Percentiles rank a stretch among this genome's conserved stretches.
phyloP scores from a whole-genome alignment of 306 rosid genomes.

The Cucurbita moschata region DNA sequence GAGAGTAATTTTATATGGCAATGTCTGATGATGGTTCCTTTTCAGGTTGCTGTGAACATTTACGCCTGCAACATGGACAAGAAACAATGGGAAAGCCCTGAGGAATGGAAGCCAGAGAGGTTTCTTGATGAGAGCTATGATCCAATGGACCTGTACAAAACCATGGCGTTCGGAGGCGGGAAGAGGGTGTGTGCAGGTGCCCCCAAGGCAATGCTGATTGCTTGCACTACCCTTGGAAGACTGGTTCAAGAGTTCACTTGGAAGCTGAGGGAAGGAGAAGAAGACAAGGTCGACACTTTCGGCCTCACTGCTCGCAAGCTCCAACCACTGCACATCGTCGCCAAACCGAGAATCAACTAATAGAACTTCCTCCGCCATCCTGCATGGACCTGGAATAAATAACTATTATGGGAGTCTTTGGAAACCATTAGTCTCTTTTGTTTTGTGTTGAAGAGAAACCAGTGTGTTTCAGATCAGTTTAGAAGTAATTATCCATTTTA shows the following conservation, averaged over 20 bases:
- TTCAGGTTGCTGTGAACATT: constrained; percentile 76
- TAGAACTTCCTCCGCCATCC: not conserved
- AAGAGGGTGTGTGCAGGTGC: constrained; percentile 86
- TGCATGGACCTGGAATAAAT: not conserved
- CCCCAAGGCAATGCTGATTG: constrained; percentile 59
- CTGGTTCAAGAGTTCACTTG: constrained; percentile 72
- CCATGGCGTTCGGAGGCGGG: constrained; percentile 96
- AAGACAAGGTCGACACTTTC: constrained; percentile 57
- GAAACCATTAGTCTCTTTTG: not conserved
- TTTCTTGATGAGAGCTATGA: constrained; percentile 59
- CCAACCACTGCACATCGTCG: constrained; percentile 40
- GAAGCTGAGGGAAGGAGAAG: constrained; percentile 52
- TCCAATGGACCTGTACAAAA: constrained; percentile 50
- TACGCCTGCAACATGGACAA: constrained; percentile 87
- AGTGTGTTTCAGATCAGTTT: not conserved
- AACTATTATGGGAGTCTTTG: not conserved
- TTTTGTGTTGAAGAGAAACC: not conserved
- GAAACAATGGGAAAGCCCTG: constrained; percentile 53
- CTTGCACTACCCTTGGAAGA: constrained; percentile 50
- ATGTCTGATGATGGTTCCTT: not conserved
- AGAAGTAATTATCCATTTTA: not conserved
- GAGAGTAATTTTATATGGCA: not conserved
- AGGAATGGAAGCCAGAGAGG: constrained; percentile 75
- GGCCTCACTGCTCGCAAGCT: constrained; percentile 76
- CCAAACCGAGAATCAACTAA: constrained; percentile 29